Base-by-base conservation (phyloP, 2,329 filamentous ascomycete species). In the Neoscytalidium dimidiatum region DNA sequence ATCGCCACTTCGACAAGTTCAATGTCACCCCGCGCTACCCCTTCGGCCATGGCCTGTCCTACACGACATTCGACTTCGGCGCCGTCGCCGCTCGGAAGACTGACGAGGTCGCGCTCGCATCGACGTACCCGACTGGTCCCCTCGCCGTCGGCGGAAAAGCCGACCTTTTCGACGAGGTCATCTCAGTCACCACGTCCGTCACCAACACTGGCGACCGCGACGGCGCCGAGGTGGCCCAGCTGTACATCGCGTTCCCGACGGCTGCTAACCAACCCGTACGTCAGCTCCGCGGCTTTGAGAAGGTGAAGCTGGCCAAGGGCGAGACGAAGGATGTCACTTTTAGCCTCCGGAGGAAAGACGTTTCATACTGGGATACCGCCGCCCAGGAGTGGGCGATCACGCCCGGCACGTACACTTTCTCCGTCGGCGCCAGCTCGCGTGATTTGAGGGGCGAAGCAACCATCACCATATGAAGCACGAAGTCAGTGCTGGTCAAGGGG, bases 1-100 rank as follows among this genome's bases (percentile, higher is more conserved):
- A 83, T 69, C 75, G 79, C 35, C 67, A 75, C 53, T 82, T 83
- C 66, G 77, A 79, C 68, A 70, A 76, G 61, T 67, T 75, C 61
- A 75, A 76, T 67, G 78, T 82, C 49, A 71, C 70, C 1, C 80
- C 80, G 0, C 72, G 78, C 26, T 66, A 63, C 57, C 19, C 31
- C 17, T 66, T 66, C 57, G 64, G 64, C 33, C 46, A 53, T 48
- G 64, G 64, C 17, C 49, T 66, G 8, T 46, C 44, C 49, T 66
- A 66, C 52, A 64, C 64, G 7, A 51, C 60, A 19, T 66, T 66
- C 51, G 26, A 11, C n/a, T 60, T 57, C 51, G 23, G 44, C 21
- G 46, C 53, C 26, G 46, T 64, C 35, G 75, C 73, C 2, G 77
- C 85, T 1, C 29, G 33, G 31, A 51, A 31, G 14, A 52, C 44